These are phyloP conservation scores for Nannochloropsis granulata DNA, from an alignment of 108 stramenopile genomes.

Conservation along the genomic window DNA sequence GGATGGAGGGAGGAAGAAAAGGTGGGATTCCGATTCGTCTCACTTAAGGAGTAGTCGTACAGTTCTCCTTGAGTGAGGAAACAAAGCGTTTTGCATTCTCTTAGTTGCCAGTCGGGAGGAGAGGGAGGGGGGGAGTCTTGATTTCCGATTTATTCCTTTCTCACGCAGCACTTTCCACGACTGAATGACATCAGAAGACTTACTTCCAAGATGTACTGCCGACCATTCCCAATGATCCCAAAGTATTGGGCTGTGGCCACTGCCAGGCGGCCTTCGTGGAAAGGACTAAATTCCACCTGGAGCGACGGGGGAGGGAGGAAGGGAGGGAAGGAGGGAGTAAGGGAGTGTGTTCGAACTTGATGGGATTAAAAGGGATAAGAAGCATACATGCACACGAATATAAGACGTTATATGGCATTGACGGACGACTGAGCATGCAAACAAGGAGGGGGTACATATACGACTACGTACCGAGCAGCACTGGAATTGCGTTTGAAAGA, in stretches of 20 bases:
- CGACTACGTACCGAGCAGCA: background rate
- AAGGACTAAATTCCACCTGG: slow-evolving; percentile 38
- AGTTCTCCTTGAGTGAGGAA: too few species aligned
- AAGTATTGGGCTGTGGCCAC: slow-evolving; percentile 38
- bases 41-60: background rate
- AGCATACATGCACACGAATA: background rate
- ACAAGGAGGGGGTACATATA: too few species aligned
- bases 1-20: background rate
- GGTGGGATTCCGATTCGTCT: background rate
- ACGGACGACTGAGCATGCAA: background rate
- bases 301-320: too few species aligned
- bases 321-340: background rate
- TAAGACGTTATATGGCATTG: background rate
- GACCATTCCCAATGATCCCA: slow-evolving; percentile 34
- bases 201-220: slow-evolving; percentile 14
- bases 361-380: too few species aligned
- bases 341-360: background rate
- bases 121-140: too few species aligned
- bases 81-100: too few species aligned
- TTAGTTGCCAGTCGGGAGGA: too few species aligned
- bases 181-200: background rate
- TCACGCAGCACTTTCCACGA: background rate
- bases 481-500: background rate
- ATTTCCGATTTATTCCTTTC: background rate
- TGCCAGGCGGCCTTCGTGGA: slow-evolving; percentile 24